Evolutionary conservation across 306 rosid species (phyloP).

Genomic region (Cyclanthera cordifolia): DNA sequence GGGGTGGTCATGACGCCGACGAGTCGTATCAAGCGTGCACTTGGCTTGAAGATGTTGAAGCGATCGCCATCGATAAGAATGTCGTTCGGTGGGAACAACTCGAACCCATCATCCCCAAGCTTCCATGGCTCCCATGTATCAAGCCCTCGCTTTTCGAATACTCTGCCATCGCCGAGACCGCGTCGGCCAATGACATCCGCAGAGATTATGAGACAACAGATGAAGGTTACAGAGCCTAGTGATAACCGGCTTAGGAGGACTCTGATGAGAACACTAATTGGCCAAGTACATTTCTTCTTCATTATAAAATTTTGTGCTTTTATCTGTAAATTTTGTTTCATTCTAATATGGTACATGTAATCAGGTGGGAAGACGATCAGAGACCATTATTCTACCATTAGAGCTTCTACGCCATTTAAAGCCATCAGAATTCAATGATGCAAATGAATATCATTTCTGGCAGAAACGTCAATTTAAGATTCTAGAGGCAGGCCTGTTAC

Average conservation of each 20-base stretch:
- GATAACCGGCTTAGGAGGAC: slow-evolving; percentile 74
- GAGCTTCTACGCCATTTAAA: slow-evolving; percentile 77
- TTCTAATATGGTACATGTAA: not conserved
- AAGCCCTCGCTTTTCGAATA: slow-evolving; percentile 13
- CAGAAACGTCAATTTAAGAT: slow-evolving; percentile 74
- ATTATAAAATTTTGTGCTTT: not conserved
- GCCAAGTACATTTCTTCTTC: slow-evolving; percentile 54
- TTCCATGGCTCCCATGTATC: slow-evolving; percentile 5
- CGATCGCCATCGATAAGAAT: slow-evolving; percentile 85
- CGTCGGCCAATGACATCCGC: slow-evolving; percentile 97
- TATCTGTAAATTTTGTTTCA: not conserved
- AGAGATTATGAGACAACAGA: slow-evolving; percentile 94
- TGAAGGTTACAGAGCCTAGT: slow-evolving; percentile 81
- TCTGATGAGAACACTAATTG: slow-evolving; percentile 72
- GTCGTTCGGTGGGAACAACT: slow-evolving; percentile 29
- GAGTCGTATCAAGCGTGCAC: slow-evolving; percentile 58
- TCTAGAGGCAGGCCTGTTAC: slow-evolving; percentile 64
- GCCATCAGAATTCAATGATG: slow-evolving; percentile 74
- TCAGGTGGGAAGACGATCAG: slow-evolving; percentile 78
- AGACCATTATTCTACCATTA: slow-evolving; percentile 80
- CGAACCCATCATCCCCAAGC: slow-evolving; percentile 40
- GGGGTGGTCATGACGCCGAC: slow-evolving; percentile 65
- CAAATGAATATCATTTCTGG: slow-evolving; percentile 74
- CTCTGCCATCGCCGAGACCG: slow-evolving; percentile 33
- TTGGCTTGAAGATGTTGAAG: slow-evolving; percentile 76